Conservation (phyloP, 352 stramenopile species). For the Globisporangium nodosum region DNA sequence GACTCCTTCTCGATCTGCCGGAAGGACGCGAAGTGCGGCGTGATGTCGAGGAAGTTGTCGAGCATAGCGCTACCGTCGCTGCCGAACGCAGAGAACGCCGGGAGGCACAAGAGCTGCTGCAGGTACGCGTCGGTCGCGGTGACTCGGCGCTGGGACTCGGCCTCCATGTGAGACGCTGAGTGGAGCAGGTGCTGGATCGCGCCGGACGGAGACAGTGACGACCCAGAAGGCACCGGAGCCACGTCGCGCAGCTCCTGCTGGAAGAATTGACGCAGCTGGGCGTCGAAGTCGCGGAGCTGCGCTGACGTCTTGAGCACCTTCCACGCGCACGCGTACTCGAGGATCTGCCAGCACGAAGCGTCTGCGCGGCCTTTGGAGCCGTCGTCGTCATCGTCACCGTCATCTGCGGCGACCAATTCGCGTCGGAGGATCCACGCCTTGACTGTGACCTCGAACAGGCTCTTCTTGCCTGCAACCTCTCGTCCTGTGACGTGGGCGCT, state of each 20-base stretch:
- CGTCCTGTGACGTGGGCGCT: slow-evolving; percentile 32
- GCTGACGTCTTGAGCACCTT: slow-evolving; percentile 34
- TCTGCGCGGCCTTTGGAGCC: not conserved
- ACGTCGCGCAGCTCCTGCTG: slow-evolving; percentile 40
- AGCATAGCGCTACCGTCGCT: slow-evolving; percentile 55
- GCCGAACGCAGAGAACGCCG: slow-evolving; percentile 46
- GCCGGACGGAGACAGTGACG: slow-evolving; percentile 10
- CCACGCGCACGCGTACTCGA: slow-evolving; percentile 65
- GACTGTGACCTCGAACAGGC: slow-evolving; percentile 43
- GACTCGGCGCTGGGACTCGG: slow-evolving; percentile 35
- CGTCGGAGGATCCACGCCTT: slow-evolving; percentile 60
- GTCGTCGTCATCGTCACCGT: slow-evolving; percentile 9
- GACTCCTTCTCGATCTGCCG: slow-evolving; percentile 40
- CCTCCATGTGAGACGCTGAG: slow-evolving; percentile 15
- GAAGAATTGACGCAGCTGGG: slow-evolving; percentile 40
- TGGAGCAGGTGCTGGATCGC: slow-evolving; percentile 26
- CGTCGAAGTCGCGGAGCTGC: slow-evolving; percentile 48
- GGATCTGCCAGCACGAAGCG: slow-evolving; percentile 42
- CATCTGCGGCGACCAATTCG: slow-evolving; percentile 27
- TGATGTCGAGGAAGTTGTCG: slow-evolving; percentile 64
- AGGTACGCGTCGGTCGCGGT: slow-evolving; percentile 39
- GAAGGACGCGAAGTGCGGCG: slow-evolving; percentile 39
- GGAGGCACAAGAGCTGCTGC: slow-evolving; percentile 41
- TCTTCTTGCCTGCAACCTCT: slow-evolving; percentile 15
- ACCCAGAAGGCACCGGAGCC: slow-evolving; percentile 24